These are phyloP conservation scores for Stenocarpella maydis DNA, from an alignment of 2,329 filamentous ascomycete genomes.

Conservation along the genomic window DNA sequence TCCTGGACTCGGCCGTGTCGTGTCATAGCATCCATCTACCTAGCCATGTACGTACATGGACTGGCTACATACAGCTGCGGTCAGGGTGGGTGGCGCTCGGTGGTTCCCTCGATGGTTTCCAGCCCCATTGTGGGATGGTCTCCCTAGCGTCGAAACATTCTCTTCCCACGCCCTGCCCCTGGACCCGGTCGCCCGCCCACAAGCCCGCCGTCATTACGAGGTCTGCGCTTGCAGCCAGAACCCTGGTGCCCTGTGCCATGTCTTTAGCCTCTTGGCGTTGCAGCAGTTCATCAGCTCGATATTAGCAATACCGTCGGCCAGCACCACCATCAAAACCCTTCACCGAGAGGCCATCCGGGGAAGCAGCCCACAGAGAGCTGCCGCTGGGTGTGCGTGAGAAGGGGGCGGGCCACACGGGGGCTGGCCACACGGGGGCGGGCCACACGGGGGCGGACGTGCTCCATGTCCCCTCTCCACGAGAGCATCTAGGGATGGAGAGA, in stretches of 20 bases:
- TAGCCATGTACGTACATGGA: no score
- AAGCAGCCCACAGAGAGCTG: background rate
- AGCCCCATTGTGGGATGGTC: conserved; percentile 9
- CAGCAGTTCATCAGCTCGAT: conserved; percentile 15
- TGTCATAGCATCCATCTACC: no score
- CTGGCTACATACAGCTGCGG: no score
- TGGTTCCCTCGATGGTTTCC: conserved; percentile 13
- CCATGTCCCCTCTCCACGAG: background rate
- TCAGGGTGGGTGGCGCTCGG: conserved; percentile 21
- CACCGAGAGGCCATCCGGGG: background rate
- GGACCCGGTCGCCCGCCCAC: conserved; percentile 7
- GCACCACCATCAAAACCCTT: conserved; percentile 1
- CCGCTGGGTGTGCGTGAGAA: background rate
- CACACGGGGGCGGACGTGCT: background rate
- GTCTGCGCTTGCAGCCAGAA: conserved; percentile 10
- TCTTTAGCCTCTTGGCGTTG: conserved; percentile 33
- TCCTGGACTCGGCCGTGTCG: conserved; percentile 10
- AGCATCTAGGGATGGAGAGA: no score
- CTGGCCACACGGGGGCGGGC: no score
- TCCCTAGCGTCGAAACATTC: conserved; percentile 23
- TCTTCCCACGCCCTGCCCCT: conserved; percentile 11
- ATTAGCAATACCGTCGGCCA: conserved; percentile 12
- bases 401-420: no score
- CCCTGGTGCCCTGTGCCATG: conserved; percentile 29
- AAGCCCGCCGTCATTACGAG: conserved; percentile 25